Evolutionary conservation across 805 yeast genomes (phyloP).

Genomic region (Zygosaccharomyces lentus): DNA sequence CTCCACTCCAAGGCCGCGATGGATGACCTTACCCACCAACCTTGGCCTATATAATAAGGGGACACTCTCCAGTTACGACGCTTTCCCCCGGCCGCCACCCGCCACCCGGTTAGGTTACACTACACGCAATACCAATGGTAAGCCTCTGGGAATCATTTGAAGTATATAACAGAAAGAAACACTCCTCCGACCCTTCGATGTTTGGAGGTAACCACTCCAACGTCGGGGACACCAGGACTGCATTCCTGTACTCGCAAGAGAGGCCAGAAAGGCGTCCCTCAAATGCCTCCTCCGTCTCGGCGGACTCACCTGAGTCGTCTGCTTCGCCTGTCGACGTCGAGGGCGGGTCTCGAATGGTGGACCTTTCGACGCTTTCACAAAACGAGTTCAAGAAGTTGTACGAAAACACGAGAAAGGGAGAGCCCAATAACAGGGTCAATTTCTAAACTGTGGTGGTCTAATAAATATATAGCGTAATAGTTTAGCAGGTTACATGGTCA

Average conservation of each 20-base stretch:
- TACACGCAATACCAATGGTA: too few relatives aligned
- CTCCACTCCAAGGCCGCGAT: too few relatives aligned
- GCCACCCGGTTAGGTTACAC: too few relatives aligned
- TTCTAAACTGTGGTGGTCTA: constrained; percentile 6
- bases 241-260: constrained; percentile 23
- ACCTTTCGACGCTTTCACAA: constrained; percentile 21
- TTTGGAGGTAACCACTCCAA: constrained; percentile 23
- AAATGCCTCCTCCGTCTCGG: neutral
- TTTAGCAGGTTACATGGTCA: constrained; percentile 16
- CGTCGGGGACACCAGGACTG: constrained; percentile 20
- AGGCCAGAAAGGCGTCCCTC: constrained; percentile 13
- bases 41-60: too few relatives aligned
- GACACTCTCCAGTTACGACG: too few relatives aligned
- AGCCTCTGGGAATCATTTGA: constrained; percentile 33
- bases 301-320: constrained; percentile 10
- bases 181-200: constrained; percentile 20
- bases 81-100: too few relatives aligned
- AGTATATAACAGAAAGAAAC: constrained; percentile 33
- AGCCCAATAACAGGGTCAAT: constrained; percentile 28
- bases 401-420: constrained; percentile 23
- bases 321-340: constrained; percentile 4
- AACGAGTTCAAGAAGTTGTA: constrained; percentile 24
- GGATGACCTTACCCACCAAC: too few relatives aligned
- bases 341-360: constrained; percentile 15
- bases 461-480: constrained; percentile 4